These are phyloP conservation scores for Aspergillus sclerotialis DNA, from an alignment of 2,329 filamentous ascomycete genomes.

Conservation along the genomic window DNA sequence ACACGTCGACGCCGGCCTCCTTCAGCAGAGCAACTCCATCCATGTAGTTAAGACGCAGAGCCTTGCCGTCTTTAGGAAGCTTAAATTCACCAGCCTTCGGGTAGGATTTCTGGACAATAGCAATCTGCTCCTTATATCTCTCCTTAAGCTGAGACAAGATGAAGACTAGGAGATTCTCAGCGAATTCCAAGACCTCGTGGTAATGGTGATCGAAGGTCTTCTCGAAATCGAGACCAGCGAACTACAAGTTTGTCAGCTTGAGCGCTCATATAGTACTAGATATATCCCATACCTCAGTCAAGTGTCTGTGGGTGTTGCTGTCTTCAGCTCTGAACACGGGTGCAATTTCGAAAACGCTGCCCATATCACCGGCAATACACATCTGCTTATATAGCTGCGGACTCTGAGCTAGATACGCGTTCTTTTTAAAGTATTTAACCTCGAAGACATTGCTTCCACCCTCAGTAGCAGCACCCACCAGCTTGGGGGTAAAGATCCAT, in stretches of 20 bases:
- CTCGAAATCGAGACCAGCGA: conserved; percentile 47
- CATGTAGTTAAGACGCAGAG: conserved; percentile 43
- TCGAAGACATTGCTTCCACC: conserved; percentile 89
- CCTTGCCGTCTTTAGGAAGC: conserved; percentile 43
- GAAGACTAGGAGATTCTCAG: conserved; percentile 43
- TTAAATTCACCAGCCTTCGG: conserved; percentile 46
- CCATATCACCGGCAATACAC: conserved; percentile 58
- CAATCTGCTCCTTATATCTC: conserved; percentile 39
- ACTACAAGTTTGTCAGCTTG: conserved; percentile 26
- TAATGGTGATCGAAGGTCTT: conserved; percentile 45
- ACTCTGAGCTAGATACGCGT: conserved; percentile 62
- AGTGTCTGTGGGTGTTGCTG: conserved; percentile 59
- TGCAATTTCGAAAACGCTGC: conserved; percentile 58
- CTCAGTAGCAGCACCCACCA: conserved; percentile 85
- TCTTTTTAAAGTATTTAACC: conserved; percentile 79
- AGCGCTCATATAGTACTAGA: not conserved
- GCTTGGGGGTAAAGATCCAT: conserved; percentile 80
- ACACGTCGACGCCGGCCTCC: conserved; percentile 44
- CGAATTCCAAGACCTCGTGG: conserved; percentile 45
- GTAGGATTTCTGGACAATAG: conserved; percentile 42
- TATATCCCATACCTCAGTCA: conserved; percentile 48
- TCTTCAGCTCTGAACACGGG: conserved; percentile 63
- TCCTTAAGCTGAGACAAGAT: conserved; percentile 41
- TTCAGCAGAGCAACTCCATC: conserved; percentile 42
- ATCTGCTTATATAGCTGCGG: conserved; percentile 64